Conservation (phyloP, 306 rosid genomes). For the Vigna trinervia region DNA sequence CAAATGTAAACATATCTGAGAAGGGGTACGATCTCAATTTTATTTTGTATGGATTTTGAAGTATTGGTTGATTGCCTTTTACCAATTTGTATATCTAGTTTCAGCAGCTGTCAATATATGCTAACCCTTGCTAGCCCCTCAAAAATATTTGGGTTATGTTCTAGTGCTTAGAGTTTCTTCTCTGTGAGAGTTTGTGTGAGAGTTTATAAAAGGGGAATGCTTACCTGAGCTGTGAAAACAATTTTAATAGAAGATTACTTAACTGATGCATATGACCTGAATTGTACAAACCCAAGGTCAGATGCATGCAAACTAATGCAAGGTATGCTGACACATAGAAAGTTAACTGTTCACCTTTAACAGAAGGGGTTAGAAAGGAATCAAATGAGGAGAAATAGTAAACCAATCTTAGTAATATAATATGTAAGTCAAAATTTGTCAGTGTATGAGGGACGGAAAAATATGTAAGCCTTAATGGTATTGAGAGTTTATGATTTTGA, state of each 20-base stretch:
- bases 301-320: constrained; percentile 19
- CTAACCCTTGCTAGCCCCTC: constrained; percentile 3
- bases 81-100: neutral
- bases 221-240: constrained; percentile 5
- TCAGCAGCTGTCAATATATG: constrained; percentile 6
- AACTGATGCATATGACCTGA: neutral
- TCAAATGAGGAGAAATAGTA: neutral
- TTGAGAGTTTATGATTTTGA: too few relatives aligned
- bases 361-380: constrained; percentile 16
- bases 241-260: neutral
- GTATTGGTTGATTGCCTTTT: constrained; percentile 17
- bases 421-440: neutral
- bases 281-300: neutral
- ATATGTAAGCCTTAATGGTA: neutral
- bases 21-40: constrained; percentile 61
- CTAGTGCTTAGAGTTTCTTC: neutral
- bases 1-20: constrained; percentile 51
- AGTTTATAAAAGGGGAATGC: neutral
- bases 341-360: neutral
- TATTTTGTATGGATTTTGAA: constrained; percentile 4
- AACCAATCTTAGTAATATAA: neutral
- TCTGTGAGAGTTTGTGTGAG: neutral
- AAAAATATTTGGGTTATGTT: neutral
- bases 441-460: too few relatives aligned
- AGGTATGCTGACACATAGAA: neutral